Evolutionary conservation across 352 stramenopile species (phyloP).

Genomic region (Aphanomyces invadans): DNA sequence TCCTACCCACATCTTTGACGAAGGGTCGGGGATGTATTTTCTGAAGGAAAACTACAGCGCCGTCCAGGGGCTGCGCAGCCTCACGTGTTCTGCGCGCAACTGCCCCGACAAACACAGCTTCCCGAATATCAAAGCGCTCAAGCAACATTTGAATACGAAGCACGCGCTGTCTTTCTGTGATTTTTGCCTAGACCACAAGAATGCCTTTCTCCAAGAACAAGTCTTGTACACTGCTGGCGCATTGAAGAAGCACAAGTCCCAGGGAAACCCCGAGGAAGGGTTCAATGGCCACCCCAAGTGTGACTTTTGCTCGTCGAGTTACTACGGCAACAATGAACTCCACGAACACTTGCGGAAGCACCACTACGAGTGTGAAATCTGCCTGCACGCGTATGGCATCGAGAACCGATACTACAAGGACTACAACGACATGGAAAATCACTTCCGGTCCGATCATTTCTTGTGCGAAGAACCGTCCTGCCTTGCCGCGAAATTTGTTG

Average conservation of each 20-base stretch:
- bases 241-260: conserved; percentile 67
- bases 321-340: conserved; percentile 81
- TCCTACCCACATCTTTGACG: conserved; percentile 76
- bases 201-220: conserved; percentile 81
- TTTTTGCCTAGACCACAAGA: conserved; percentile 85
- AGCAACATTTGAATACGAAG: conserved; percentile 65
- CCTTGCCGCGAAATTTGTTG: conserved; percentile 82
- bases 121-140: conserved; percentile 38
- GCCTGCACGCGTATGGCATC: conserved; percentile 59
- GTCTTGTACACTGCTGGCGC: conserved; percentile 61
- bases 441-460: conserved; percentile 85
- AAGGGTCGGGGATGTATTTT: conserved; percentile 82
- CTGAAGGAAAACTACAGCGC: conserved; percentile 57
- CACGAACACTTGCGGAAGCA: conserved; percentile 88
- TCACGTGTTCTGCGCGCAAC: conserved; percentile 43
- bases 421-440: conserved; percentile 85
- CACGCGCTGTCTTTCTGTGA: conserved; percentile 71
- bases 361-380: conserved; percentile 89
- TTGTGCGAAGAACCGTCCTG: conserved; percentile 80
- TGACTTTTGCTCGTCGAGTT: conserved; percentile 83
- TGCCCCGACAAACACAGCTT: conserved; percentile 69
- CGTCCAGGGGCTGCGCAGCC: conserved; percentile 61
- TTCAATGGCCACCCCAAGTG: conserved; percentile 82
- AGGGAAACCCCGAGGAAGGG: conserved; percentile 62
- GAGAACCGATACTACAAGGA: conserved; percentile 89